Evolutionary conservation across 1,284 basidiomycete genomes (phyloP).

Genomic region (Meripilus lineatus): DNA sequence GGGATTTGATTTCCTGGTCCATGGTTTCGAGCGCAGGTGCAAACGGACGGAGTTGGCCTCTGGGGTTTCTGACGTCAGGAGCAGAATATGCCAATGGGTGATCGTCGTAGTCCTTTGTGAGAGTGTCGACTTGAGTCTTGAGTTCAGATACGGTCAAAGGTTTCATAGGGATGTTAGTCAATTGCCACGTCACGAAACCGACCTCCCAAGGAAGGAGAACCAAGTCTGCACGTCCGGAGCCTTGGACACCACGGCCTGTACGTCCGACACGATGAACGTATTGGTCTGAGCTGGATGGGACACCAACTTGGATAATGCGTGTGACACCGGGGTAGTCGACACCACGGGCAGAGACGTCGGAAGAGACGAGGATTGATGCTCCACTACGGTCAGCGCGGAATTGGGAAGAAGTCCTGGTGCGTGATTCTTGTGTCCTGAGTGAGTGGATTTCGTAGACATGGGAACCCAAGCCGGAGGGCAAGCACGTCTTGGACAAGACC

Average conservation of each 20-base stretch:
- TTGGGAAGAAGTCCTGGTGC: constrained; percentile 57
- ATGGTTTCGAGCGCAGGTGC: constrained; percentile 9
- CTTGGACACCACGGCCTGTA: constrained; percentile 75
- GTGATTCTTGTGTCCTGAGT: constrained; percentile 63
- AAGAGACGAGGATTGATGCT: constrained; percentile 74
- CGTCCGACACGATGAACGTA: constrained; percentile 93
- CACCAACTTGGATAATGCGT: constrained; percentile 89
- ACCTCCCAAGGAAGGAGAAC: constrained; percentile 83
- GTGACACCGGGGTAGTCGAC: constrained; percentile 91
- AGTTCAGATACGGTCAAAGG: constrained; percentile 51
- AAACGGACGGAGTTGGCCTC: background rate
- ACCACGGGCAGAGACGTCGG: constrained; percentile 88
- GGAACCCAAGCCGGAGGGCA: constrained; percentile 50
- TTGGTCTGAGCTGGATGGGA: constrained; percentile 67
- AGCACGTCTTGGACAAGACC: constrained; percentile 35
- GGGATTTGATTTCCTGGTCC: constrained; percentile 28
- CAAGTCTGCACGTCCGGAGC: constrained; percentile 80
- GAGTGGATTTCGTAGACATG: constrained; percentile 85
- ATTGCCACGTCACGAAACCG: constrained; percentile 62
- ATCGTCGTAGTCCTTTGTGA: constrained; percentile 49
- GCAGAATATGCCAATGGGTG: constrained; percentile 28
- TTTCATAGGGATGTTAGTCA: constrained; percentile 72
- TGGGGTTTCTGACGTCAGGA: background rate
- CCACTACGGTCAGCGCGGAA: constrained; percentile 66
- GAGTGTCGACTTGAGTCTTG: constrained; percentile 41